Conservation (phyloP, 129 eudicot species). For the Scalesia atractyloides region DNA sequence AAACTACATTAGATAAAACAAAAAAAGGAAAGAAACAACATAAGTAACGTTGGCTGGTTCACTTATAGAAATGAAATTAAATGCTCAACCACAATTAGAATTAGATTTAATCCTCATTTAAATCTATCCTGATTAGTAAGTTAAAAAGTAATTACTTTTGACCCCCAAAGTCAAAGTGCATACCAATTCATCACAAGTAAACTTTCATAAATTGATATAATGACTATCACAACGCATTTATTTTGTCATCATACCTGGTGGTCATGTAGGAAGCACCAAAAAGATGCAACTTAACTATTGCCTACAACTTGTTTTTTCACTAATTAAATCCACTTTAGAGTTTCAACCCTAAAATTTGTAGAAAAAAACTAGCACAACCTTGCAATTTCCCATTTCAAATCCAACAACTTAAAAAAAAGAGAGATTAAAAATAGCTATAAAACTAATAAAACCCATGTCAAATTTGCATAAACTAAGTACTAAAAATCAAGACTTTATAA, state of each 20-base stretch:
- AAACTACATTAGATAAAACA: constrained; percentile 16
- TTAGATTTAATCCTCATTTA: neutral
- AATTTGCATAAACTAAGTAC: neutral
- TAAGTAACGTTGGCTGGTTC: constrained; percentile 1
- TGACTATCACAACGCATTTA: constrained; percentile 21
- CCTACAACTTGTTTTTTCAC: constrained; percentile 4
- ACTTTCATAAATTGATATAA: constrained; percentile 15
- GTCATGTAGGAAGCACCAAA: constrained; percentile 26
- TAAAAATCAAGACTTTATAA: neutral
- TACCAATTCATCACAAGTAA: constrained; percentile 13
- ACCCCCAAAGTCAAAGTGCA: constrained; percentile 30
- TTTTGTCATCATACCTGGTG: constrained; percentile 30
- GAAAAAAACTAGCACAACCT: no score
- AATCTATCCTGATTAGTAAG: neutral
- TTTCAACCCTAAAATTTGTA: constrained; percentile 10
- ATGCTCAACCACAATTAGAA: neutral
- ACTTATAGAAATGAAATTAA: neutral
- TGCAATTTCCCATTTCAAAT: neutral
- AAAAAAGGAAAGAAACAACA: constrained; percentile 13
- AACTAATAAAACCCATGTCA: neutral
- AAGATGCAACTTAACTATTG: neutral
- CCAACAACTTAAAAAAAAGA: neutral
- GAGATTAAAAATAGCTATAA: neutral
- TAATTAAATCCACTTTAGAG: neutral
- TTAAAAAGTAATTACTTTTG: constrained; percentile 22